Base-by-base conservation (phyloP, 768 basidiomycete species). In the Mycena pura region DNA sequence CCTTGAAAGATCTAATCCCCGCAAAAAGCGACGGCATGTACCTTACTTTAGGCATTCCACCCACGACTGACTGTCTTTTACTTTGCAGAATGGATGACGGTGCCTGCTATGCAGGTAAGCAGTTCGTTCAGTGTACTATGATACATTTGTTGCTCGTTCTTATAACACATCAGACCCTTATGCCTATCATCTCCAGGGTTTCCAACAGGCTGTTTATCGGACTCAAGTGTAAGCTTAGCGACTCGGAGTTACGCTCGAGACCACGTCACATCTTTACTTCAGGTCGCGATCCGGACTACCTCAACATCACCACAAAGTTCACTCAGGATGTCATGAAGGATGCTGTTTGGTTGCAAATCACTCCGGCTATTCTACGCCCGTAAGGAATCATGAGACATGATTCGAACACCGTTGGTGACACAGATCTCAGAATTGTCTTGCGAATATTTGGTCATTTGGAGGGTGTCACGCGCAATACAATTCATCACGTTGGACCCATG, bases 1-100 rank as follows among this genome's bases (percentile, higher is more conserved):
- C 84, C 1, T 80, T 85, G 47, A 64, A 70, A 3, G 80, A 80
- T 0, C 64, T 72, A 28, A 72, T 86, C n/a, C 73, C 74, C 27
- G 36, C 56, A 5, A 53, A 25, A 46, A 65, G 65, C 4, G 64
- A 76, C 52, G 76, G 75, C 76, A 41, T n/a, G 11, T 25, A 0
- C 8, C 15, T 1, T 34, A 5, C 21, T n/a, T 3, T 13, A 14
- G 4, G 5, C 5, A n/a, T 17, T 9, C 5, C 32, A 24, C 52
- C 47, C 28, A 34, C 24, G 3, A 3, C 22, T 6, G 8, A 6
- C 14, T 19, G 15, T 15, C 15, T 28, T 39, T 25, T 17, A n/a
- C n/a, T n/a, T n/a, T n/a, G n/a, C n/a, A 64, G 63, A 64, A 29
- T 64, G 63, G 63, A 59, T 36, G 19, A 29, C 46, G 40, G 32